A percentile compares a stretch with the other conserved stretches of the same genome.
Conservation (phyloP, 805 yeast species). For the Yamadazyma phyllophila region DNA sequence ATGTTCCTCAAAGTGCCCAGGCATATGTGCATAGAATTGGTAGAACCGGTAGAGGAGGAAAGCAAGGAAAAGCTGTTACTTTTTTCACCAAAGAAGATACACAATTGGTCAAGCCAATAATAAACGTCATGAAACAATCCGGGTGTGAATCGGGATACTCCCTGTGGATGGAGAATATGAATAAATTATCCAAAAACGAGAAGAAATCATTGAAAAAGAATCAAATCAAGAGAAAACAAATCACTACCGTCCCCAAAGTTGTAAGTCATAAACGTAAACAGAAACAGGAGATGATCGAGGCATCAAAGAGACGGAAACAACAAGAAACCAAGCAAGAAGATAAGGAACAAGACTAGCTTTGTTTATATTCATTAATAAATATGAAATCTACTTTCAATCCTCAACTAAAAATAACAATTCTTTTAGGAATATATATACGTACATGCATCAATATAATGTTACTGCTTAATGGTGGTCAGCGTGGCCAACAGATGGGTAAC, state of each 20-base stretch:
- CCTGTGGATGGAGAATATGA: constrained; percentile 76
- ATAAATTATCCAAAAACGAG: constrained; percentile 61
- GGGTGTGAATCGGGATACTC: constrained; percentile 65
- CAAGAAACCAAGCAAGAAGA: constrained; percentile 1
- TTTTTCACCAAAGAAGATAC: constrained; percentile 90
- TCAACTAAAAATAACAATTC: neutral
- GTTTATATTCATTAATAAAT: constrained; percentile 1
- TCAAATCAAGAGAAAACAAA: constrained; percentile 63
- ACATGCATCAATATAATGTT: neutral
- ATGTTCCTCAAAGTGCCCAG: constrained; percentile 91
- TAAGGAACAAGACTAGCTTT: neutral
- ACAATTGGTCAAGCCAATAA: constrained; percentile 70
- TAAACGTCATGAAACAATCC: constrained; percentile 94
- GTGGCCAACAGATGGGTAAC: constrained; percentile 70
- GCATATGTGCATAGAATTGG: constrained; percentile 97
- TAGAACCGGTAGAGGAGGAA: constrained; percentile 96
- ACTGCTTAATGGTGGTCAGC: constrained; percentile 26
- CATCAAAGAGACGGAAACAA: constrained; percentile 62
- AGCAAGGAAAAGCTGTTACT: constrained; percentile 82
- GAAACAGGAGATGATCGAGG: constrained; percentile 69
- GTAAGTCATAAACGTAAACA: constrained; percentile 63
- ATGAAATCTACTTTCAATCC: neutral
- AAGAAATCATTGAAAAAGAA: constrained; percentile 58
- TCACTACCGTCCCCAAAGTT: constrained; percentile 79
- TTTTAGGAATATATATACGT: constrained; percentile 5